phyloP scores from a whole-genome alignment of 345 rosid species.

The Triadica sebifera region DNA sequence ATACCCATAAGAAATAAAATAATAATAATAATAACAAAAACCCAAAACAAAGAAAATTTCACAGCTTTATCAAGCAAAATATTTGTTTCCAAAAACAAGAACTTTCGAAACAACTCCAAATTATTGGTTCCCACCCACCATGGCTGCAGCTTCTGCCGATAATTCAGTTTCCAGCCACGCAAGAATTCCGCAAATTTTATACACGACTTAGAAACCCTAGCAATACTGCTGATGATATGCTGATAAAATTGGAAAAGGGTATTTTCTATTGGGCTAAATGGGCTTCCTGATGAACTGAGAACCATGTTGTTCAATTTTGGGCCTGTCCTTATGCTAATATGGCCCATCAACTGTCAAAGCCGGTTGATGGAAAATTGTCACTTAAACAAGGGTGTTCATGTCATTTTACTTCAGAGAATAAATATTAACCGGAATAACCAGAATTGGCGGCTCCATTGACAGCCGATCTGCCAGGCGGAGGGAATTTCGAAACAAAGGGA shows the following conservation, averaged over 20 bases:
- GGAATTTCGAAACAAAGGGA: neutral
- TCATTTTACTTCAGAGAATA: neutral
- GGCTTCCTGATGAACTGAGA: too few relatives aligned
- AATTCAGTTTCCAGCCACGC: neutral
- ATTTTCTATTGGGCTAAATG: too few relatives aligned
- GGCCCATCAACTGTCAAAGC: neutral
- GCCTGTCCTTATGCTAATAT: too few relatives aligned
- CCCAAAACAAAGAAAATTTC: neutral
- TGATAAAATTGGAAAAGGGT: neutral
- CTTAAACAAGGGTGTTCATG: constrained; percentile 11
- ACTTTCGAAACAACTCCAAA: neutral
- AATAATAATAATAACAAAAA: neutral
- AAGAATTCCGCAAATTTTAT: neutral
- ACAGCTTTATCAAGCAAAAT: neutral
- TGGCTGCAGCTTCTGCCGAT: neutral
- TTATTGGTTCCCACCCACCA: constrained; percentile 16
- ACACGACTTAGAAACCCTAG: constrained; percentile 1
- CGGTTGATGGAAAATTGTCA: neutral
- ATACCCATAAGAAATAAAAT: constrained; percentile 2
- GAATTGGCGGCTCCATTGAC: neutral
- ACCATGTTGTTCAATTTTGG: too few relatives aligned
- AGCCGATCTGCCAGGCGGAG: constrained; percentile 5
- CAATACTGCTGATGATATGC: too few relatives aligned
- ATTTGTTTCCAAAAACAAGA: neutral
- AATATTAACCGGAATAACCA: neutral